Conservation (phyloP, 2,329 filamentous ascomycete genomes). For the Epichloe gansuensis region DNA sequence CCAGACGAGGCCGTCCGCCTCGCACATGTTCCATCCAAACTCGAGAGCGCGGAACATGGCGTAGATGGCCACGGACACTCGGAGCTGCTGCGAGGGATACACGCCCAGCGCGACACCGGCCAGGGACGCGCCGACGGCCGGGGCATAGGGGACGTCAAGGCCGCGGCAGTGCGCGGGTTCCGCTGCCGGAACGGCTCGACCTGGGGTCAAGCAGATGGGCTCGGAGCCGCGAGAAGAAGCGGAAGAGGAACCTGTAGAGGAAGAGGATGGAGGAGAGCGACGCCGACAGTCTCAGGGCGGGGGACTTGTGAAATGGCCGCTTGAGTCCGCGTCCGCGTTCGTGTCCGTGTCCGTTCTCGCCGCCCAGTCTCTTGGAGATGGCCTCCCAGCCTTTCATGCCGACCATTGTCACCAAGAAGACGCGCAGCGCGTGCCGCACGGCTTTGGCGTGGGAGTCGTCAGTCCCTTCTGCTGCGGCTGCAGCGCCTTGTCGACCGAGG, state of each 20-base stretch:
- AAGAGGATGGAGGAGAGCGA: slow-evolving; percentile 79
- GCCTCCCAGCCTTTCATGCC: slow-evolving; percentile 51
- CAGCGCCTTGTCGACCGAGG: slow-evolving; percentile 34
- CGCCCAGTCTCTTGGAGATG: slow-evolving; percentile 35
- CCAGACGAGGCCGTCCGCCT: slow-evolving; percentile 60
- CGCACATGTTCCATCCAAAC: slow-evolving; percentile 72
- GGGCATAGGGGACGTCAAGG: slow-evolving; percentile 74
- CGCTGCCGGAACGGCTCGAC: slow-evolving; percentile 70
- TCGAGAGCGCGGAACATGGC: slow-evolving; percentile 71
- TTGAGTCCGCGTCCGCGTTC: slow-evolving; percentile 17
- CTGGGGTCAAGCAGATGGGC: slow-evolving; percentile 65
- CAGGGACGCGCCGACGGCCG: slow-evolving; percentile 79
- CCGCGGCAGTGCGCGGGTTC: slow-evolving; percentile 63
- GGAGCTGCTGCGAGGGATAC: slow-evolving; percentile 51
- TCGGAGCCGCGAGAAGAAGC: slow-evolving; percentile 74
- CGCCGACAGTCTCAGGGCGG: slow-evolving; percentile 64
- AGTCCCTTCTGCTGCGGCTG: slow-evolving; percentile 25
- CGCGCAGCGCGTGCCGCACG: slow-evolving; percentile 56
- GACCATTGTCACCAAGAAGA: slow-evolving; percentile 53
- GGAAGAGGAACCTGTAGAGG: slow-evolving; percentile 78
- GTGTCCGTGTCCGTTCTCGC: slow-evolving; percentile 22
- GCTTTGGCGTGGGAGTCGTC: slow-evolving; percentile 62
- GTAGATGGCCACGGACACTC: slow-evolving; percentile 74
- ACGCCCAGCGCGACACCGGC: slow-evolving; percentile 75
- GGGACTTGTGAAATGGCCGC: slow-evolving; percentile 48